phyloP scores from a whole-genome alignment of 768 basidiomycete species.

The Collybia nuda region DNA sequence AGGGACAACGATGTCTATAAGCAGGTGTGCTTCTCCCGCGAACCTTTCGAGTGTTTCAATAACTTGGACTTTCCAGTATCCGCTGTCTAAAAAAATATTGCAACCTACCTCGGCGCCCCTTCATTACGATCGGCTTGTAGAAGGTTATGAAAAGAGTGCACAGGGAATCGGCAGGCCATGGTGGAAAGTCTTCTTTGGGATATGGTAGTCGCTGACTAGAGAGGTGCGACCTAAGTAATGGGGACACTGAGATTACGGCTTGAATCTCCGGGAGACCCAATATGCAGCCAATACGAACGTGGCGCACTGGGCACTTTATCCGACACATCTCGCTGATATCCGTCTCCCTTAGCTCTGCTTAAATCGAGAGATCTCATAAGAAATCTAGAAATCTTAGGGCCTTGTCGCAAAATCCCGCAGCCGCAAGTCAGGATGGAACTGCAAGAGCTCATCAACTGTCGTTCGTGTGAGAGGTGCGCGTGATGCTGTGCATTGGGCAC shows the following conservation, averaged over 20 bases:
- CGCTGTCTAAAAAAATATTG: slow-evolving; percentile 60
- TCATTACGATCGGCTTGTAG: slow-evolving; percentile 72
- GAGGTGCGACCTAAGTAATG: not conserved
- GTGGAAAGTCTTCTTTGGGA: slow-evolving; percentile 83
- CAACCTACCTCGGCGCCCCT: slow-evolving; percentile 70
- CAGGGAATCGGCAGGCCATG: slow-evolving; percentile 76
- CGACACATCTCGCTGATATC: slow-evolving; percentile 1
- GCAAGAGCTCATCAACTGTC: not conserved
- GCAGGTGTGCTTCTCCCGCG: slow-evolving; percentile 50
- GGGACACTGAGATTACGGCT: slow-evolving; percentile 1
- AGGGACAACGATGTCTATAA: slow-evolving; percentile 53
- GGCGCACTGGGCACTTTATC: not conserved
- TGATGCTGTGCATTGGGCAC: not conserved
- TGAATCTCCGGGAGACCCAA: not conserved
- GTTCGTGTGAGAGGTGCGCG: not conserved
- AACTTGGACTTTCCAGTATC: slow-evolving; percentile 48
- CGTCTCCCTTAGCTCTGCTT: not conserved
- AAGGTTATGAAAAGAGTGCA: slow-evolving; percentile 73
- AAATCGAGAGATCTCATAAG: not conserved
- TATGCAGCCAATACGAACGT: not conserved
- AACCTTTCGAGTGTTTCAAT: slow-evolving; percentile 12
- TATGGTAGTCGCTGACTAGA: slow-evolving; percentile 49
- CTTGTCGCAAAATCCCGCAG: slow-evolving; percentile 12
- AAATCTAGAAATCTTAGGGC: no score
- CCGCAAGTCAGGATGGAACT: not conserved